Base-by-base conservation (phyloP, 768 basidiomycete genomes). In the Lactarius hengduanensis region DNA sequence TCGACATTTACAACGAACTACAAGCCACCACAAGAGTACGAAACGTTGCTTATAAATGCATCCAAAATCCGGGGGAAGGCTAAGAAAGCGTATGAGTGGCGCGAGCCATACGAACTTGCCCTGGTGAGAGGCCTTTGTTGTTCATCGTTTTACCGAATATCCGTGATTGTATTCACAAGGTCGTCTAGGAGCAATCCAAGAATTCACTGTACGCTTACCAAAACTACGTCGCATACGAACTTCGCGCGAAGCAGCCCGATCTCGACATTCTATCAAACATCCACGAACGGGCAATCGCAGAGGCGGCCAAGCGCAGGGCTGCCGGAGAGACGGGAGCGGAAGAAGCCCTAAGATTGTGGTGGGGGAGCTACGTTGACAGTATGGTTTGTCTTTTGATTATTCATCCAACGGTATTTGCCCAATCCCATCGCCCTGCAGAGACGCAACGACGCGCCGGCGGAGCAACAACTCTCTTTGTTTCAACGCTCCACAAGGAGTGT, bases 1-100 rank as follows among this genome's bases (percentile, higher is more conserved):
- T 97, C 96, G 0, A 84, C 88, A 0, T 97, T 98, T 78, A 92
- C 93, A 18, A 92, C 94, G 0, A 83, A 84, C 62, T 83, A 90
- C 75, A 85, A 87, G 71, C 84, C 90, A 16, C 80, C 87, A 0
- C 77, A 82, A n/a, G 83, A 89, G 53, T 98, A 98, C 73, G 94
- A 96, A 72, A 71, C 79, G 0, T 77, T 88, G 8, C 84, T 98
- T 30, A 82, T 96, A 20, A 76, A 84, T 0, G 94, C 94, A 2
- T 93, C 93, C 18, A 90, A 91, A 75, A 75, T 84, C 38, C 86
- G 88, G 18, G 78, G 83, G 9, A 81, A 81, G 54, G 85, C 87
- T 1, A 80, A 82, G 59, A 87, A 85, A 60, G 79, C 83, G 63
- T 87, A 84, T 72, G 82, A 86, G 60, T 82, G 85, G 32, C 80